Evolutionary conservation across 1,284 basidiomycete species (phyloP), one percentile per base, ranked within the genome.

Genomic region (Tremellales sp.): DNA sequence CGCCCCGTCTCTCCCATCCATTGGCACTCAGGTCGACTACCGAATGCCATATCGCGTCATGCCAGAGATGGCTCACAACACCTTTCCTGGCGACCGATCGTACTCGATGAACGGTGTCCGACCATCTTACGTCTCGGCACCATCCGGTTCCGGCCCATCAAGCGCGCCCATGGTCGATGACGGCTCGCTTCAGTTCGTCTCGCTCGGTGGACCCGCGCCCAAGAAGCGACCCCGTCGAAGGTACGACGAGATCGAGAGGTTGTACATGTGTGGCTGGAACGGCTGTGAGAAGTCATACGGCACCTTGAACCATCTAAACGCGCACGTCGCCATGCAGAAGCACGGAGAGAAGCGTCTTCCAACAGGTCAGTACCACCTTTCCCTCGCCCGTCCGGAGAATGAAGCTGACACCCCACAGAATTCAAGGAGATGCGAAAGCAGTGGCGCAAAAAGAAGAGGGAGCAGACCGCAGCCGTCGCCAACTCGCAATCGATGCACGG

Each of bases 401-500:
- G 27, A 22, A 11, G 48, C 56, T 58, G 49, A 60, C 37, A 46
- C 26, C 52, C 46, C 60, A 17, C 70, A 94, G 93, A 97, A 77
- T 97, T 97, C 79, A 97, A 96, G 72, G 94, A 97, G 65, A 84
- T 96, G 68, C 84, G 93, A 56, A 96, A 93, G 72, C 86, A 88
- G 61, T 96, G 92, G 91, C 83, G 91, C 47, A 89, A 89, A 75
- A 82, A 84, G 63, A 97, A 93, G 79, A 89, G 92, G 74, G 87
- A 89, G 59, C 47, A 49, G 21, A 79, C 79, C 22, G 75, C 70
- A 11, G 55, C 70, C 21, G 49, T 49, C 5, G 59, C 58, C 31
- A 64, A 56, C 35, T 52, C 56, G 25, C 52, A 62, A 45, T 54
- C 62, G 41, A 53, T 44, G 29, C 33, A 45, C 27, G 42, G 25